These are phyloP conservation scores for Dichotomopilus funicola DNA, from an alignment of 2,329 filamentous ascomycete species.

Conservation along the genomic window DNA sequence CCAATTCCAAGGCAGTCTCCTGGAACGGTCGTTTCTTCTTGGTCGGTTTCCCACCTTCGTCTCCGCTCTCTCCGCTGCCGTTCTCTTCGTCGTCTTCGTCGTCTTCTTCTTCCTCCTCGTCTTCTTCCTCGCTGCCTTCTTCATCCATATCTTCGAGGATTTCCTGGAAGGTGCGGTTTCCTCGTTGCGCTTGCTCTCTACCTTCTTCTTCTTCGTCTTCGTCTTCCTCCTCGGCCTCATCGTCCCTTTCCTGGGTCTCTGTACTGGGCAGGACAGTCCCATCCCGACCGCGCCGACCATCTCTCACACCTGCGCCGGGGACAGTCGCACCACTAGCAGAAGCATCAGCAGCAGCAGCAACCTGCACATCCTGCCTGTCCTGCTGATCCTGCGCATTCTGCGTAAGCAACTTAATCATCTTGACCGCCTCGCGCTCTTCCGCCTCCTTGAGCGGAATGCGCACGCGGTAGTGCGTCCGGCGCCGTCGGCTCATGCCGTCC, in stretches of 20 bases:
- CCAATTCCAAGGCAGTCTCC: conserved; percentile 12
- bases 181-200: conserved; percentile 11
- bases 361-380: not conserved
- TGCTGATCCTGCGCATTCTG: conserved; percentile 3
- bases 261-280: no score
- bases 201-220: conserved; percentile 9
- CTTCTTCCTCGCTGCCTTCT: conserved; percentile 16
- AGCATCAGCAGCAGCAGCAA: not conserved
- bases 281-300: no score
- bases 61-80: not conserved
- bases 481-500: conserved; percentile 13
- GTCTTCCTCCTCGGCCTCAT: not conserved
- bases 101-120: not conserved
- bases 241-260: not conserved
- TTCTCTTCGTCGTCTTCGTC: not conserved
- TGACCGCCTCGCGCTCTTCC: conserved; percentile 23
- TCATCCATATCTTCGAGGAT: conserved; percentile 17
- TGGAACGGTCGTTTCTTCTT: not conserved
- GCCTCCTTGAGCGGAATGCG: conserved; percentile 24
- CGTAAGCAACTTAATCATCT: conserved; percentile 23
- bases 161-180: conserved; percentile 11
- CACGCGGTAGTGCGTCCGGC: conserved; percentile 24
- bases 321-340: no score
- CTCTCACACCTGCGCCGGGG: no score
- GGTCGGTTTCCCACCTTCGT: not conserved